Evolutionary conservation across 495 filamentous ascomycete species (phyloP).

Genomic region (Eremomyces bilateralis): DNA sequence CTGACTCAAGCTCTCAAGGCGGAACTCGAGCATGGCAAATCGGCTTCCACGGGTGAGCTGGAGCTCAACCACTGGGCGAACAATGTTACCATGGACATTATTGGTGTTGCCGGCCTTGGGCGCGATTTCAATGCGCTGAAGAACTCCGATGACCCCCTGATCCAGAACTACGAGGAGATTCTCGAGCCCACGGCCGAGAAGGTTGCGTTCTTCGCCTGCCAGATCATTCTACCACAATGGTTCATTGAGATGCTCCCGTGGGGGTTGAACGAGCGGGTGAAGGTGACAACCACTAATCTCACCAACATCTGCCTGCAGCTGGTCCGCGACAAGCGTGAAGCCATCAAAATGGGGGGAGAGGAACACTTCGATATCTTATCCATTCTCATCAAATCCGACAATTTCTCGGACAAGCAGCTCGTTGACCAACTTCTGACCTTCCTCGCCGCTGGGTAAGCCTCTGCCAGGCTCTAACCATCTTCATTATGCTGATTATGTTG

Average conservation of each 20-base stretch:
- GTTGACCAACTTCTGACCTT: slow-evolving; percentile 35
- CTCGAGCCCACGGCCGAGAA: slow-evolving; percentile 28
- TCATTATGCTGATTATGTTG: not conserved
- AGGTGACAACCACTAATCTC: slow-evolving; percentile 7
- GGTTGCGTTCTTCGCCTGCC: slow-evolving; percentile 25
- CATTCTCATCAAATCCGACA: slow-evolving; percentile 14
- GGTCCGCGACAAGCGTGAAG: slow-evolving; percentile 16
- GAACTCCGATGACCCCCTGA: slow-evolving; percentile 13
- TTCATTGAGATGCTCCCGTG: slow-evolving; percentile 15
- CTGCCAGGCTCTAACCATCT: not conserved
- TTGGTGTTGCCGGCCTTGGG: slow-evolving; percentile 15
- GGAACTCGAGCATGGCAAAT: slow-evolving; percentile 9
- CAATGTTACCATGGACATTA: slow-evolving; percentile 19
- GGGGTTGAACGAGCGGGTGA: slow-evolving; percentile 11
- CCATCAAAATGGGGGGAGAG: slow-evolving; percentile 11
- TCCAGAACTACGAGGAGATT: slow-evolving; percentile 19
- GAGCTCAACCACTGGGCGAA: slow-evolving; percentile 14
- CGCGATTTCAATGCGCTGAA: slow-evolving; percentile 14
- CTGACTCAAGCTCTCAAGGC: slow-evolving; percentile 12
- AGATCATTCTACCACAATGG: slow-evolving; percentile 20
- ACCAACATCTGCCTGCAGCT: slow-evolving; percentile 11
- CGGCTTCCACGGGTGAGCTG: slow-evolving; percentile 5
- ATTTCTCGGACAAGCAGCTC: slow-evolving; percentile 28
- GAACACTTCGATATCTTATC: slow-evolving; percentile 16
- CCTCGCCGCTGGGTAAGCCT: slow-evolving; percentile 24